Percentiles rank a stretch among this genome's conserved stretches.
Evolutionary conservation across 768 basidiomycete species (phyloP).

Genomic region (Cantharellus anzutake): DNA sequence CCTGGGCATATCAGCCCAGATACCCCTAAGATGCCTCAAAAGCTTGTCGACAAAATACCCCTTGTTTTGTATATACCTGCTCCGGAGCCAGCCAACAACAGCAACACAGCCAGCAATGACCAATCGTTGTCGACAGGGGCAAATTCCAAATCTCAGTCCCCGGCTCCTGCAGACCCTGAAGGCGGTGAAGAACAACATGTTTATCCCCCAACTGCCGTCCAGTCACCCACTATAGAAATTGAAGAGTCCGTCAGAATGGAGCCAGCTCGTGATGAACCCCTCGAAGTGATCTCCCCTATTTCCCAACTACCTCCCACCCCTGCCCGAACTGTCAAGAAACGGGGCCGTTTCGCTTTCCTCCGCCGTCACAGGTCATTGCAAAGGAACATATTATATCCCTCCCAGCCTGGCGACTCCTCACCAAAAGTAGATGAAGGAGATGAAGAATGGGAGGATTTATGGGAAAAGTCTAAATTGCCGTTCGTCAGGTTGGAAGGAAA

Average conservation of each 20-base stretch:
- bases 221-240: not conserved
- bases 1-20: slow-evolving; percentile 59
- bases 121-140: slow-evolving; percentile 3
- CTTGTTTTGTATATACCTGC: slow-evolving; percentile 55
- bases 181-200: not conserved
- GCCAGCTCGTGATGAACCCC: no score
- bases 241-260: no score
- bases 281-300: no score
- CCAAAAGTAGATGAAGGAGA: slow-evolving; percentile 17
- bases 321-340: not conserved
- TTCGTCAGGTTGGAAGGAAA: slow-evolving; percentile 70
- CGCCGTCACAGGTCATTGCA: not conserved
- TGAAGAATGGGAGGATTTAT: slow-evolving; percentile 34
- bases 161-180: not conserved
- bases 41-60: slow-evolving; percentile 60
- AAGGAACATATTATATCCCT: no score
- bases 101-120: slow-evolving; percentile 27
- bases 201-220: not conserved
- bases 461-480: slow-evolving; percentile 59
- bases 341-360: not conserved
- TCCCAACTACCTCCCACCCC: not conserved
- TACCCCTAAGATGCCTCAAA: slow-evolving; percentile 50
- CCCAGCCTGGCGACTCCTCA: no score
- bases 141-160: slow-evolving; percentile 2
- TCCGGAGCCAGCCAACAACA: slow-evolving; percentile 23